phyloP scores from a whole-genome alignment of 2,329 filamentous ascomycete species.

The Ceratocystis cubensis region DNA sequence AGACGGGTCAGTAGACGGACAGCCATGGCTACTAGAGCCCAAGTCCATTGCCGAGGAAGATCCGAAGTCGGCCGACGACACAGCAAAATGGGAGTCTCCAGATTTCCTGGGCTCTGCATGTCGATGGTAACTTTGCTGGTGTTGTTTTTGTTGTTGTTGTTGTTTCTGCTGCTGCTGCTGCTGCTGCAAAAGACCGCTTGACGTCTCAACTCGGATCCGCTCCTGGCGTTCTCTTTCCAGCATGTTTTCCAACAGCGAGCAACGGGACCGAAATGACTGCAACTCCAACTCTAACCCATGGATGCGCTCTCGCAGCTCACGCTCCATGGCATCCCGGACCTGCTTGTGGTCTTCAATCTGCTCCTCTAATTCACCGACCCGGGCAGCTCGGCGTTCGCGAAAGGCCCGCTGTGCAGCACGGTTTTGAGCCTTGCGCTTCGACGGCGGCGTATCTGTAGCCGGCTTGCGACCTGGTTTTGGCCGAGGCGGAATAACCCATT shows the following conservation, averaged over 20 bases:
- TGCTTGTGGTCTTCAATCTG: conserved; percentile 50
- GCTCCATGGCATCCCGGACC: conserved; percentile 43
- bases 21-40: conserved; percentile 1
- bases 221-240: conserved; percentile 46
- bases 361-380: conserved; percentile 64
- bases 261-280: conserved; percentile 51
- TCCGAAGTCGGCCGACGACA: conserved; percentile 13
- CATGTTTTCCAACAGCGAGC: conserved; percentile 50
- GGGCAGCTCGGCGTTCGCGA: conserved; percentile 71
- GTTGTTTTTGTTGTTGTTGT: conserved; percentile 24
- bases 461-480: conserved; percentile 90
- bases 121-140: conserved; percentile 25
- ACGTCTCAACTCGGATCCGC: conserved; percentile 33
- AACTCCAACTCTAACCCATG: conserved; percentile 51
- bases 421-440: conserved; percentile 90
- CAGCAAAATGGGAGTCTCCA: conserved; percentile 12
- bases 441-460: conserved; percentile 80
- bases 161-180: conserved; percentile 26
- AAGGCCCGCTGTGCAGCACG: conserved; percentile 84
- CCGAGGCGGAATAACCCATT: conserved; percentile 75
- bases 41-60: background rate
- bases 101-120: conserved; percentile 18
- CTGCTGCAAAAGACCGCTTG: conserved; percentile 30
- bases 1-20: conserved; percentile 1
- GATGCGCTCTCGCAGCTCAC: conserved; percentile 46